Conservation (phyloP, 805 yeast species). For the Sugiyamaella chiloensis region DNA sequence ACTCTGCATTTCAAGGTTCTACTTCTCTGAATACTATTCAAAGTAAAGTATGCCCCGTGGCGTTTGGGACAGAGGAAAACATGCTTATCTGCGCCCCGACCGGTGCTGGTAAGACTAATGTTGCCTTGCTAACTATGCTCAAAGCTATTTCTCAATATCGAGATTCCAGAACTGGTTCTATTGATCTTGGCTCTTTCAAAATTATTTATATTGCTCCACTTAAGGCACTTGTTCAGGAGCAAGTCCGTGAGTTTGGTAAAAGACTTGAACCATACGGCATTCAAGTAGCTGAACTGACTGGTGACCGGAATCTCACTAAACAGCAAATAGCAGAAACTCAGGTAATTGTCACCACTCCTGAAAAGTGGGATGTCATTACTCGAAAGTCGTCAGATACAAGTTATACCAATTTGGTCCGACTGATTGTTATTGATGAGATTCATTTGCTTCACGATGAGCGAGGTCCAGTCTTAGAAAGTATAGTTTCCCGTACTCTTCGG, state of each 20-base stretch:
- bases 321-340: constrained; percentile 77
- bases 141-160: constrained; percentile 55
- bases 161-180: constrained; percentile 43
- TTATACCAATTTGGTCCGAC: constrained; percentile 59
- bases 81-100: constrained; percentile 93
- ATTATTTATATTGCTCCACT: constrained; percentile 89
- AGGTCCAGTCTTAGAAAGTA: constrained; percentile 90
- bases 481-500: constrained; percentile 71
- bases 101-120: constrained; percentile 98
- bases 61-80: constrained; percentile 68
- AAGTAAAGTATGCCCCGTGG: constrained; percentile 75
- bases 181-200: constrained; percentile 58
- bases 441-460: constrained; percentile 90
- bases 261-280: constrained; percentile 63
- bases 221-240: constrained; percentile 94
- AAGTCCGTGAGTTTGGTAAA: constrained; percentile 78
- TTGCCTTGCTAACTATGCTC: constrained; percentile 82
- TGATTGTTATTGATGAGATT: constrained; percentile 85
- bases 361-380: constrained; percentile 95
- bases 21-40: constrained; percentile 80
- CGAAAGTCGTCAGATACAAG: constrained; percentile 71
- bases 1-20: constrained; percentile 61
- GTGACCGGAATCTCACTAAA: constrained; percentile 76
- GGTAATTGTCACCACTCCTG: constrained; percentile 88
- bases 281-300: constrained; percentile 81